Base-by-base conservation (phyloP, 805 yeast species). In the Brettanomyces bruxellensis region DNA sequence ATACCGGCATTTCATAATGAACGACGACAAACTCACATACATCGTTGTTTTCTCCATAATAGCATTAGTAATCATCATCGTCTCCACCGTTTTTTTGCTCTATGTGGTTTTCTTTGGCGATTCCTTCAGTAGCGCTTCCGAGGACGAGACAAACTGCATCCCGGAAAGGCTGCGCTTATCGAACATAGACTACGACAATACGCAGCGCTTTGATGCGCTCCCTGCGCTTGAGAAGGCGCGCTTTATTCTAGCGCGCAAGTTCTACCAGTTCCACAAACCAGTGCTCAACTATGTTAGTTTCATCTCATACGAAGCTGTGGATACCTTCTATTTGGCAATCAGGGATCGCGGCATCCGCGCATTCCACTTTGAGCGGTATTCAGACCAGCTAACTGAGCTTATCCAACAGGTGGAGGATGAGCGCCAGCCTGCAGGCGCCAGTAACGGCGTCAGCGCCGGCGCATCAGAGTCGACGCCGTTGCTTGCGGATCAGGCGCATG, bases 341-440 rank as follows among this genome's bases (percentile, higher is more conserved):
- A 51, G 68, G 41, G 69, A 66, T 45, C 47, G 70, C 34, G 70
- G 70, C 7, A 63, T 66, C 30, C 51, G 50, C 34, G 51, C 61
- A 9, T 66, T 63, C 48, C 58, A 58, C 41, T 65, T 66, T 43
- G 59, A 56, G 18, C 55, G 55, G 23, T 66, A 60, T 47, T 50
- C 53, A 35, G 66, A 65, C 36, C 68, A 64, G 41, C 47, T 63
- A 8, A 47, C 52, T 2, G 58, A 54, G 8, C 32, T 63, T 37
- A 49, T 57, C 23, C 54, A 52, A 25, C 41, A 47, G 14, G 42
- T 51, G 12, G 48, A 47, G 43, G 55, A 56, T 38, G 55, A 55
- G 39, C 25, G 42, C 22, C 4, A 18, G 38, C 1, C 46, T 40
- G 25, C 34, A 3, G 39, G 39, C 6, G 14, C 25, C 4, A 18